Percentiles rank a stretch among this genome's conserved stretches.
Conservation (phyloP, 495 filamentous ascomycete genomes). For the Usnea hakonensis region DNA sequence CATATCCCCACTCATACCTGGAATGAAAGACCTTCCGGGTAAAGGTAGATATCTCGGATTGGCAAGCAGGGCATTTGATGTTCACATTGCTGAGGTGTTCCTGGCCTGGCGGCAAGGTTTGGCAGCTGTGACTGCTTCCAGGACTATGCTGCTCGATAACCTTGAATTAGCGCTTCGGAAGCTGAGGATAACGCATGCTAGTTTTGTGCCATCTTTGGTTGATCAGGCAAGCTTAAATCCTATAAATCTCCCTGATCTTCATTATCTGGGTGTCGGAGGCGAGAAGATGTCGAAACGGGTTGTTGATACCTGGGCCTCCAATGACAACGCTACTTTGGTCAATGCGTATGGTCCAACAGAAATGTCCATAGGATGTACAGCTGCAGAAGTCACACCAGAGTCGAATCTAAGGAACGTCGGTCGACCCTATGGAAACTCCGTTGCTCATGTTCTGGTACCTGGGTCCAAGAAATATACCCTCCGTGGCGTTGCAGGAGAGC, state of each 20-base stretch:
- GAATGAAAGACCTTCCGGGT: conserved; percentile 26
- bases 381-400: conserved; percentile 57
- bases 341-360: conserved; percentile 76
- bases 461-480: conserved; percentile 61
- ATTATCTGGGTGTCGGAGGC: conserved; percentile 38
- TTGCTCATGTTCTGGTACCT: conserved; percentile 67
- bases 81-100: conserved; percentile 35
- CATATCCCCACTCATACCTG: conserved; percentile 24
- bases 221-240: conserved; percentile 29
- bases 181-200: conserved; percentile 68
- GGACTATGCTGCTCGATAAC: conserved; percentile 31
- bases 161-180: conserved; percentile 48
- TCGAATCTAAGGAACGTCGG: conserved; percentile 83
- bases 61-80: conserved; percentile 34
- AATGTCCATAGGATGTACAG: conserved; percentile 81
- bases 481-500: conserved; percentile 73
- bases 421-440: conserved; percentile 71
- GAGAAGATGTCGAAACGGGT: conserved; percentile 41
- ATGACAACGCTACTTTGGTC: conserved; percentile 32
- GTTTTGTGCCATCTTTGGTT: conserved; percentile 34
- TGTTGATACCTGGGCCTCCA: conserved; percentile 38
- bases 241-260: conserved; percentile 28
- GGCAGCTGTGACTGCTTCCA: conserved; percentile 30
- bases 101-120: conserved; percentile 35
- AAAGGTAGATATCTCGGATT: conserved; percentile 32